These are phyloP conservation scores for Hebeloma cylindrosporum DNA, from an alignment of 768 basidiomycete species.

Conservation along the genomic window DNA sequence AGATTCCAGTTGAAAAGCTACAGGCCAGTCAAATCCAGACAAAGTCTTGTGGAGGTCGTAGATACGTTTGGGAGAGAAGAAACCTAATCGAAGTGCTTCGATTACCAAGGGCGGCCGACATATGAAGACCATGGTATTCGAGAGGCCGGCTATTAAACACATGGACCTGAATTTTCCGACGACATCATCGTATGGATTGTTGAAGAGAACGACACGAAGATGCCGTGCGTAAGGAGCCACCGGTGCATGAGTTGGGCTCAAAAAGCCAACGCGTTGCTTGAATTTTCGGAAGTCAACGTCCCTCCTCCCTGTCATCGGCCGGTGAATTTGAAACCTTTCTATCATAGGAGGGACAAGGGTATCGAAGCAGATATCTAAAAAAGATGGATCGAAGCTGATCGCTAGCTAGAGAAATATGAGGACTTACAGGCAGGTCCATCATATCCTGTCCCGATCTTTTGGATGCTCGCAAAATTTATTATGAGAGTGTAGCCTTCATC, in stretches of 20 bases:
- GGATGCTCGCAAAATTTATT: constrained; percentile 57
- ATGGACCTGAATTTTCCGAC: constrained; percentile 51
- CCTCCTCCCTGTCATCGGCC: constrained; percentile 43
- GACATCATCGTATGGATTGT: constrained; percentile 45
- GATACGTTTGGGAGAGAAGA: constrained; percentile 53
- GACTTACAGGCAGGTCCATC: constrained; percentile 67
- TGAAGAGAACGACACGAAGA: constrained; percentile 59
- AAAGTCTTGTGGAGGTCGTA: constrained; percentile 45
- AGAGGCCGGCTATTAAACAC: constrained; percentile 50
- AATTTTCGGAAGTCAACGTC: constrained; percentile 43
- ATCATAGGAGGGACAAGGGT: constrained; percentile 62
- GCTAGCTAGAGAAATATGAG: neutral
- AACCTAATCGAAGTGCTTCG: constrained; percentile 46
- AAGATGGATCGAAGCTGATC: neutral
- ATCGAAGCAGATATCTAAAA: constrained; percentile 68
- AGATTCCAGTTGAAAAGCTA: constrained; percentile 78
- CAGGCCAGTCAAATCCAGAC: constrained; percentile 53
- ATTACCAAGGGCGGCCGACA: constrained; percentile 38
- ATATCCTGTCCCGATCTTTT: constrained; percentile 58
- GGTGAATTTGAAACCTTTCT: constrained; percentile 59
- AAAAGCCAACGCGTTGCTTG: constrained; percentile 55
- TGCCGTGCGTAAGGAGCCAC: constrained; percentile 75
- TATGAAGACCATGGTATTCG: constrained; percentile 33
- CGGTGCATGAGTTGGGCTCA: constrained; percentile 56
- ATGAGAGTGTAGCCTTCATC: constrained; percentile 49